Evolutionary conservation across 192 early-diverging fungal genomes (phyloP), one percentile per base, ranked within the genome.

Genomic region (Backusella macrospora): DNA sequence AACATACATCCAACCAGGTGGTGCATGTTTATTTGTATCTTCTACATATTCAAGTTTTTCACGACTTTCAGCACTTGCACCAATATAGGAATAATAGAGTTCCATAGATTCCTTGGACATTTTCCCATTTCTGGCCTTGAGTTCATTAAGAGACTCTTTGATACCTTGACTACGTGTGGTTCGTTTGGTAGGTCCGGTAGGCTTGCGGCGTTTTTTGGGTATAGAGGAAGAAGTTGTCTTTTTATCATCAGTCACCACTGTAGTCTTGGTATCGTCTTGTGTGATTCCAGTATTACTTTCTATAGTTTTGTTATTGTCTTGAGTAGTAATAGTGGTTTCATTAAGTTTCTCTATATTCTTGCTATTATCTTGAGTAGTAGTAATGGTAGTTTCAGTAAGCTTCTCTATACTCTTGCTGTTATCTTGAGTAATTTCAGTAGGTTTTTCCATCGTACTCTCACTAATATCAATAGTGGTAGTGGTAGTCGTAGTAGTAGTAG

Each of bases 91-190:
- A 5, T 40, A 8, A 26, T 42, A 46, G 6, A 68, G 12, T 6
- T 21, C 12, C 6, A 18, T 38, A 18, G 43, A 18, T 44, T 68
- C 66, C 3, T 45, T 8, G 2, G 66, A 46, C n/a, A 43, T 43
- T 14, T 14, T 68, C 6, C 8, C 0, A 46, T 23, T 38, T 6
- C 44, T 68, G 3, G 14, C 15, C 10, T 12, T 16, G 7, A 68
- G 9, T 65, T 65, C 39, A 6, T 43, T 9, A 39, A 65, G 38
- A n/a, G 37, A 38, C 1, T 1, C 38, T 18, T 21, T 8, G 5
- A 65, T 39, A 12, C 64, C 64, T 65, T 15, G 10, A 21, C 66
- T 68, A 26, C 66, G 66, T 2, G 66, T 68, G 18, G 39, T 3
- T 14, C 66, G n/a, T 42, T 8, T 42, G 9, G 38, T 7, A 6